Evolutionary conservation across 495 filamentous ascomycete genomes (phyloP).

Genomic region (Melanomma pulvis-pyrius): DNA sequence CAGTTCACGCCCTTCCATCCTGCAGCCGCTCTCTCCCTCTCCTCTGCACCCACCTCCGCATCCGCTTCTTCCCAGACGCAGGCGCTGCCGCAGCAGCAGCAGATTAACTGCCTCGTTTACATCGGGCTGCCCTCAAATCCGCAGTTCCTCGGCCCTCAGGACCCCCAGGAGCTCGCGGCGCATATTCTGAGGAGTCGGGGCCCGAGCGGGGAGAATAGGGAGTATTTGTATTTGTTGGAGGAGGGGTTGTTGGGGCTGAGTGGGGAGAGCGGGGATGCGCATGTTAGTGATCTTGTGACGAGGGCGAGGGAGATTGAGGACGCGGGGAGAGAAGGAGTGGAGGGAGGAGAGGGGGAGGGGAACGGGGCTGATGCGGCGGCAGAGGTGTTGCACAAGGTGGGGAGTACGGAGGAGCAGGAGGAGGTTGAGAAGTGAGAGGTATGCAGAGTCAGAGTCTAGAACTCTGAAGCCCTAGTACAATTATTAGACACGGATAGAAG

Average conservation of each 20-base stretch:
- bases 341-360: constrained; percentile 7
- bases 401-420: constrained; percentile 55
- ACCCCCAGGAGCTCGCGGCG: constrained; percentile 78
- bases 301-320: constrained; percentile 59
- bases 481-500: too few species aligned
- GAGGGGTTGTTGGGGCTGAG: constrained; percentile 73
- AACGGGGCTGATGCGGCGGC: constrained; percentile 11
- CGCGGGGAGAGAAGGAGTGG: constrained; percentile 25
- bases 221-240: constrained; percentile 87
- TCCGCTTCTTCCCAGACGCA: constrained; percentile 8
- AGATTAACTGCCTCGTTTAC: constrained; percentile 74
- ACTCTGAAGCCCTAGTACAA: too few species aligned
- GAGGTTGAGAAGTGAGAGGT: constrained; percentile 29
- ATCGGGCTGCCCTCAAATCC: constrained; percentile 94
- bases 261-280: constrained; percentile 77
- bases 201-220: constrained; percentile 86
- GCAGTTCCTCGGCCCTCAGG: constrained; percentile 84
- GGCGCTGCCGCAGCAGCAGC: constrained; percentile 10
- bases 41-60: constrained; percentile 47
- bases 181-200: constrained; percentile 78
- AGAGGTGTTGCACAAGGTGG: constrained; percentile 50
- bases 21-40: constrained; percentile 3
- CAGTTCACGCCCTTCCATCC: constrained; percentile 84
- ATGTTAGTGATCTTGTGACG: constrained; percentile 65
- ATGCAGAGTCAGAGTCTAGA: too few species aligned